Percentiles rank a stretch among this genome's conserved stretches.
Conservation (phyloP, 2,329 filamentous ascomycete species). For the Pseudogymnoascus sp. region DNA sequence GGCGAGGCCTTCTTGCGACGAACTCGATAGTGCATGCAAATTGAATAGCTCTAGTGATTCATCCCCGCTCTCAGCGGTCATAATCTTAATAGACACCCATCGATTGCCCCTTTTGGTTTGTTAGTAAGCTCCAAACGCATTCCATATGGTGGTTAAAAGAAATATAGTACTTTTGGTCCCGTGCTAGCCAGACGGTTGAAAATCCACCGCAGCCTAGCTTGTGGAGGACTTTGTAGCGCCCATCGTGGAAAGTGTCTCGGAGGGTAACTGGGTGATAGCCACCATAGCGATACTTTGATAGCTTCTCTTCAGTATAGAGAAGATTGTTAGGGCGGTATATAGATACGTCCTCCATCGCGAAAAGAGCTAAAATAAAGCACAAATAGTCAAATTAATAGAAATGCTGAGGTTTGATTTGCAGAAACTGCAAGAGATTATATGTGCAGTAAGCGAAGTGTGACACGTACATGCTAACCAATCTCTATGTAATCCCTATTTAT, state of each 20-base stretch:
- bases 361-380: too few species aligned
- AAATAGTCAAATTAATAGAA: too few species aligned
- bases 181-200: constrained; percentile 39
- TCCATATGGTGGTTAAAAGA: background rate
- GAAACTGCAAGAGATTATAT: too few species aligned
- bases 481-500: too few species aligned
- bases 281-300: constrained; percentile 28
- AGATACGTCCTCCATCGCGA: constrained; percentile 18
- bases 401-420: too few species aligned
- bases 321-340: constrained; percentile 20
- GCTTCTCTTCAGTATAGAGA: constrained; percentile 22
- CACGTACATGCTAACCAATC: too few species aligned
- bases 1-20: constrained; percentile 12
- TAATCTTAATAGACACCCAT: constrained; percentile 13
- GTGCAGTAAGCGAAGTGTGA: too few species aligned
- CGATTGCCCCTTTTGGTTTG: background rate
- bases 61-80: background rate
- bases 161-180: constrained; percentile 19
- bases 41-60: background rate
- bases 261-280: constrained; percentile 36
- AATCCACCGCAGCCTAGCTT: constrained; percentile 38
- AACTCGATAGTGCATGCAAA: background rate
- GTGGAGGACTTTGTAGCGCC: constrained; percentile 35
- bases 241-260: constrained; percentile 33
- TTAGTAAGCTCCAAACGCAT: background rate